phyloP scores from a whole-genome alignment of 2,329 filamentous ascomycete genomes.

The Colletotrichum spaethianum region DNA sequence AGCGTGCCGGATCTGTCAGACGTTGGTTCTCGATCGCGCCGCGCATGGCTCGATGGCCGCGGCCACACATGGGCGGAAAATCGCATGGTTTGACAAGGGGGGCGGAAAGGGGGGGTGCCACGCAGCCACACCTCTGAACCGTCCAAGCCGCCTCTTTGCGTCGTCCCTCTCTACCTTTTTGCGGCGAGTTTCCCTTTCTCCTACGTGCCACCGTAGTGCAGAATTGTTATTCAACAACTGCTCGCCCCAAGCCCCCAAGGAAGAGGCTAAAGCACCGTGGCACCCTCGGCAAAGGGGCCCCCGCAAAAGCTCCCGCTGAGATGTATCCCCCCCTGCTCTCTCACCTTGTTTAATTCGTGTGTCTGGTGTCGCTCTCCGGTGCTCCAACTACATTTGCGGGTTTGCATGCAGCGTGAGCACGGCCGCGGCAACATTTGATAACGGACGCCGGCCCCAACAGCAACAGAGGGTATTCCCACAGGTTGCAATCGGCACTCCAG shows the following conservation, averaged over 20 bases:
- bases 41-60: constrained; percentile 33
- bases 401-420: neutral
- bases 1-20: constrained; percentile 4
- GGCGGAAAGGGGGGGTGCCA: neutral
- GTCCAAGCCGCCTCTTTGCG: too few relatives aligned
- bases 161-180: neutral
- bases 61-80: constrained; percentile 25
- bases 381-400: neutral
- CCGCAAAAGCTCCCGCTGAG: constrained; percentile 25
- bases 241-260: neutral
- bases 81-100: constrained; percentile 18
- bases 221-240: neutral
- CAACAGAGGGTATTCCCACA: neutral
- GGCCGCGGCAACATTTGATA: neutral
- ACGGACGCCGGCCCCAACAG: neutral
- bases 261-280: constrained; percentile 13
- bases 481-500: neutral
- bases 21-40: constrained; percentile 29
- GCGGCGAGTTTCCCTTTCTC: neutral
- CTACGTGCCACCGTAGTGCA: too few relatives aligned
- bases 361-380: neutral
- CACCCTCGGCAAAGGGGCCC: constrained; percentile 14
- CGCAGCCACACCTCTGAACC: constrained; percentile 28
- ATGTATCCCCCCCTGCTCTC: constrained; percentile 2
- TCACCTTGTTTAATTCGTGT: too few relatives aligned